Conservation (phyloP, 1,284 basidiomycete genomes). For the Melampsora americana region DNA sequence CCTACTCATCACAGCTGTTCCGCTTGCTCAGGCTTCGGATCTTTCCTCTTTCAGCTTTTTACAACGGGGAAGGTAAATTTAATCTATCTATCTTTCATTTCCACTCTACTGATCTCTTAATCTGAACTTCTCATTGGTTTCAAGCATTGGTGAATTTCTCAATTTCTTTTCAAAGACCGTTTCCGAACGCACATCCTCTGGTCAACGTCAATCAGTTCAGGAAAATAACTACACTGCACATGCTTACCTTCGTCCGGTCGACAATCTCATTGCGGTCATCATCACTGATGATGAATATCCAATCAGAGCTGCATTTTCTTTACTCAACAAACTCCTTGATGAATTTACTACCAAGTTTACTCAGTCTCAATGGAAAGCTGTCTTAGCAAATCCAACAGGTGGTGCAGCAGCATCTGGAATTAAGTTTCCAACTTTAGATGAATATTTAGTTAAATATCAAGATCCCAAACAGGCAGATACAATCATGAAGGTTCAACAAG, state of each 20-base stretch:
- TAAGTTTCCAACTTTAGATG: slow-evolving; percentile 62
- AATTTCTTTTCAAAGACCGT: slow-evolving; percentile 89
- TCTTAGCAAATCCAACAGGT: slow-evolving; percentile 53
- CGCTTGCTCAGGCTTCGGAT: slow-evolving; percentile 72
- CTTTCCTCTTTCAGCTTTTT: slow-evolving; percentile 91
- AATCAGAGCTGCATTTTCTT: slow-evolving; percentile 89
- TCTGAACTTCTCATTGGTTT: background rate
- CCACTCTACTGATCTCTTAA: background rate
- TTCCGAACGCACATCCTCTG: slow-evolving; percentile 78
- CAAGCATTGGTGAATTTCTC: slow-evolving; percentile 76
- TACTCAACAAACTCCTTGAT: slow-evolving; percentile 89
- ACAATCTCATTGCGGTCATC: slow-evolving; percentile 68
- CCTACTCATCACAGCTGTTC: slow-evolving; percentile 59
- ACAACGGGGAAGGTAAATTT: slow-evolving; percentile 62
- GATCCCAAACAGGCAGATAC: slow-evolving; percentile 97
- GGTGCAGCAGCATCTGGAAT: slow-evolving; percentile 45
- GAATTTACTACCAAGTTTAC: slow-evolving; percentile 82
- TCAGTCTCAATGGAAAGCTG: slow-evolving; percentile 62
- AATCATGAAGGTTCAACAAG: slow-evolving; percentile 97
- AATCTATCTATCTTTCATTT: slow-evolving; percentile 57
- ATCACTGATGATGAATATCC: slow-evolving; percentile 96
- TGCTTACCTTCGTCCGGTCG: slow-evolving; percentile 72
- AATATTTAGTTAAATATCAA: slow-evolving; percentile 89
- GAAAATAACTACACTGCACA: slow-evolving; percentile 93
- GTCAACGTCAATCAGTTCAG: slow-evolving; percentile 80